phyloP scores from a whole-genome alignment of 140 eudicot species.

The Anethum foeniculum region DNA sequence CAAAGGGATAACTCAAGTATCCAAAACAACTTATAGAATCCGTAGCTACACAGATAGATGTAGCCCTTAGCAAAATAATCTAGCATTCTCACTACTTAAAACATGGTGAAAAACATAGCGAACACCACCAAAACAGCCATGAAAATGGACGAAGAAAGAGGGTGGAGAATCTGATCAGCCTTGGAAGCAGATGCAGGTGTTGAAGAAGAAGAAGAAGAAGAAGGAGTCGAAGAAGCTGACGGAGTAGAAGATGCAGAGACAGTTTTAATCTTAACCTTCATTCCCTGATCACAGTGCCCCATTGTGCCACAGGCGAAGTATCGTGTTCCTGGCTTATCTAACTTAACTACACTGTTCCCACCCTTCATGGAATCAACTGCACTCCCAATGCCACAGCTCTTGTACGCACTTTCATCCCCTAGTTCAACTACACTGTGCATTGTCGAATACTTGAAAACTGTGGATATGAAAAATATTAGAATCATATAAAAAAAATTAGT shows the following conservation, averaged over 20 bases:
- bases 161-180: constrained; percentile 15
- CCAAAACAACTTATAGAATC: neutral
- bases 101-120: constrained; percentile 17
- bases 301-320: constrained; percentile 77
- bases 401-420: constrained; percentile 53
- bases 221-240: constrained; percentile 21
- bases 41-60: neutral
- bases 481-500: neutral
- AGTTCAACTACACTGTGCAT: constrained; percentile 82
- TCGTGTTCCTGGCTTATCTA: constrained; percentile 59
- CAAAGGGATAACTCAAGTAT: neutral
- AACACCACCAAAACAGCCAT: constrained; percentile 14
- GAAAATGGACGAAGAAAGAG: constrained; percentile 3
- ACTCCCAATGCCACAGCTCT: constrained; percentile 47
- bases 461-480: neutral
- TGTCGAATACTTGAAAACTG: constrained; percentile 69
- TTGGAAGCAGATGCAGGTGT: constrained; percentile 20
- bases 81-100: constrained; percentile 9
- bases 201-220: constrained; percentile 6
- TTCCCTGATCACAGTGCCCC: constrained; percentile 68
- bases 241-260: constrained; percentile 37
- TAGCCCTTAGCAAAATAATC: neutral
- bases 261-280: constrained; percentile 69
- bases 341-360: constrained; percentile 62
- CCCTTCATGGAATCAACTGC: constrained; percentile 49